A percentile compares a stretch with the other conserved stretches of the same genome.
Conservation (phyloP, 305 asterid genomes). For the Ruellia speciosa region DNA sequence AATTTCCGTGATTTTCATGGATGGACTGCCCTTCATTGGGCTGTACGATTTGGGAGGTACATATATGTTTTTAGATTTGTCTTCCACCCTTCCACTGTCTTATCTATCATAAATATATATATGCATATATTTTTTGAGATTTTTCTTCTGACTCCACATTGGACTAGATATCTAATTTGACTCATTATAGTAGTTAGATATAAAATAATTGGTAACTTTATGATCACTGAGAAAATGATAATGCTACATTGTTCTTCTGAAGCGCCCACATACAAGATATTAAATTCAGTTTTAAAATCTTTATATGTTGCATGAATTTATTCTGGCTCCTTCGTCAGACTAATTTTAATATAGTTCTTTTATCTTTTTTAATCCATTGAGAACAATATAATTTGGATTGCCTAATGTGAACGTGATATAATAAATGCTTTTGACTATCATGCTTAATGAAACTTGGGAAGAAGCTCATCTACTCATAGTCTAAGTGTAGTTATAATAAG, state of each 20-base stretch:
- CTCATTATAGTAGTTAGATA: background rate
- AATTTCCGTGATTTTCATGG: slow-evolving; percentile 87
- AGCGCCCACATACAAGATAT: background rate
- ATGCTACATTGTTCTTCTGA: background rate
- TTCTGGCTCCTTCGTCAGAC: no score
- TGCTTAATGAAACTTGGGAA: no score
- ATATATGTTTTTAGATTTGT: background rate
- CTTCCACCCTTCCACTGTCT: background rate
- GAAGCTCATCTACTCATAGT: no score
- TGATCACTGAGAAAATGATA: background rate
- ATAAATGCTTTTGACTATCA: no score
- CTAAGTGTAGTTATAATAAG: no score
- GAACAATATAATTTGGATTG: no score
- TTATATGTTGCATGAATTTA: no score
- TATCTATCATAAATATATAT: background rate
- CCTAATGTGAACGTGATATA: no score
- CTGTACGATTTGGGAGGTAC: slow-evolving; percentile 95
- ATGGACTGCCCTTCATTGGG: slow-evolving; percentile 99
- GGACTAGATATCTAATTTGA: background rate
- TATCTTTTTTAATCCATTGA: no score
- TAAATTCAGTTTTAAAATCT: background rate
- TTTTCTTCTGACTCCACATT: background rate
- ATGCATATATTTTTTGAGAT: background rate
- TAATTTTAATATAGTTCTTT: no score
- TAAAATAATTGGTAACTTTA: background rate